A percentile compares a stretch with the other conserved stretches of the same genome.
These are phyloP conservation scores for Escovopsis sp. DNA, from an alignment of 2,329 filamentous ascomycete genomes.

Conservation along the genomic window DNA sequence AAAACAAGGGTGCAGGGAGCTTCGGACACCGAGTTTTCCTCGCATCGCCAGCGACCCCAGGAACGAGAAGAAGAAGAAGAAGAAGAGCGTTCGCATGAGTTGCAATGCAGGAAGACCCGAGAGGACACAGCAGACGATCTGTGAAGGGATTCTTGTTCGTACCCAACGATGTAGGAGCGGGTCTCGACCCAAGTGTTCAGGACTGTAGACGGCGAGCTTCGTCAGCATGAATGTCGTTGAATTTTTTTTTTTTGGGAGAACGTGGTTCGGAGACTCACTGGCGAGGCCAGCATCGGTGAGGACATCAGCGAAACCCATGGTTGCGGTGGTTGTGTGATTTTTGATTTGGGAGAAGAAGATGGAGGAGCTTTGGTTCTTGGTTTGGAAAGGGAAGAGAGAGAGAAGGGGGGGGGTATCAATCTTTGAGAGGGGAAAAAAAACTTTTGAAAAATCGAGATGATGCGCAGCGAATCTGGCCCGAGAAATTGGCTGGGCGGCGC, in stretches of 20 bases:
- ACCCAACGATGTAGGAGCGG: constrained; percentile 69
- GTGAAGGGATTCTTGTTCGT: constrained; percentile 22
- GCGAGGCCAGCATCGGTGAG: constrained; percentile 44
- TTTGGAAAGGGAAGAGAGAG: neutral
- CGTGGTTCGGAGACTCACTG: constrained; percentile 9
- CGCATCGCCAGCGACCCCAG: neutral
- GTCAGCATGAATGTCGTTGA: constrained; percentile 3
- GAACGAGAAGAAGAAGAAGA: neutral
- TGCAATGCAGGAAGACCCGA: too few species aligned
- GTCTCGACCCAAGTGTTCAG: constrained; percentile 56
- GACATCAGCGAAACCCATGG: constrained; percentile 53
- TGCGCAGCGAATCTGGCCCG: too few species aligned
- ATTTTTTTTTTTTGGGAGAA: neutral
- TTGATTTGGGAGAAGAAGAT: neutral
- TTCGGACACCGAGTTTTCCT: too few species aligned
- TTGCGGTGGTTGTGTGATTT: constrained; percentile 7
- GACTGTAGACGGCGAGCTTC: constrained; percentile 24
- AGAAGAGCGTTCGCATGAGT: neutral
- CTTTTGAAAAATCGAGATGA: neutral
- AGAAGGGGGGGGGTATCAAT: constrained; percentile 3
- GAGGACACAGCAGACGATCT: too few species aligned
- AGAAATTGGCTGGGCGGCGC: too few species aligned
- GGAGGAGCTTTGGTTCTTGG: neutral
- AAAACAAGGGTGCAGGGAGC: too few species aligned
- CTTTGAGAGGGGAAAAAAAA: constrained; percentile 5